Conservation (phyloP, 345 rosid genomes). For the Salix koriyanagi region DNA sequence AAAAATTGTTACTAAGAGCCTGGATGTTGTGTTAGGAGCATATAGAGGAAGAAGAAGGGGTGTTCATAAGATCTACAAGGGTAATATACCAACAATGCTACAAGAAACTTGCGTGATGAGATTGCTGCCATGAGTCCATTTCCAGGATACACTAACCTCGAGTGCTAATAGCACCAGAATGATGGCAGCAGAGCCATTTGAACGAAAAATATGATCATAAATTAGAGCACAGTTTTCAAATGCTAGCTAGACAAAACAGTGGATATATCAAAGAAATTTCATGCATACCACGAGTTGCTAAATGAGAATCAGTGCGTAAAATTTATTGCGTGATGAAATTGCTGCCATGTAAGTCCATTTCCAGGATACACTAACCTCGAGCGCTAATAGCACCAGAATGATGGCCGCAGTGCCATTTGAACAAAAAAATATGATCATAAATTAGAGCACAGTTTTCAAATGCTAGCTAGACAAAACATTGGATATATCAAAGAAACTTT, state of each 20-base stretch:
- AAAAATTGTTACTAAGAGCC: neutral
- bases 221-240: neutral
- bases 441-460: neutral
- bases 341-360: neutral
- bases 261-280: neutral
- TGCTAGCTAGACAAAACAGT: neutral
- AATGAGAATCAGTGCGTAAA: too few species aligned
- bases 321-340: neutral
- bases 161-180: neutral
- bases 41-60: neutral
- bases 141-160: neutral
- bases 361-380: neutral
- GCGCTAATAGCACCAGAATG: neutral
- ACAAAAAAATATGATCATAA: neutral
- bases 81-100: neutral
- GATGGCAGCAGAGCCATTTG: neutral
- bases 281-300: too few species aligned
- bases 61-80: neutral
- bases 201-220: neutral
- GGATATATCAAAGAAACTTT: neutral
- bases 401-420: too few species aligned
- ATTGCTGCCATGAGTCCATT: neutral
- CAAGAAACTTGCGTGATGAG: neutral
- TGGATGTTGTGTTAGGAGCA: neutral
- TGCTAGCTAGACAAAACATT: neutral